These are phyloP conservation scores for Chalciporus piperatus DNA, from an alignment of 768 basidiomycete species.

Conservation along the genomic window DNA sequence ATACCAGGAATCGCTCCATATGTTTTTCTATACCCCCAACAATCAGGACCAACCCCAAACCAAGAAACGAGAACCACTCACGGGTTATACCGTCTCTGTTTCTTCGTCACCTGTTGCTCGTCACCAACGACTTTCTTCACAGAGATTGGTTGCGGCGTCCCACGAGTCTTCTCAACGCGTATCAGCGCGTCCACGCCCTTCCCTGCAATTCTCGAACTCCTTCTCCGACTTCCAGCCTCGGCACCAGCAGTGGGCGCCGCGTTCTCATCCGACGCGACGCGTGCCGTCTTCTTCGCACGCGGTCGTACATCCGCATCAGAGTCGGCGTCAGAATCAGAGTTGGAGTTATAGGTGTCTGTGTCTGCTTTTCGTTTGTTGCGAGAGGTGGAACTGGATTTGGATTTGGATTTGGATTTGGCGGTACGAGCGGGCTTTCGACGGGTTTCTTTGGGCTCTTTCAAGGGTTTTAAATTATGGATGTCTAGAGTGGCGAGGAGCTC, in stretches of 20 bases:
- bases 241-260: background rate
- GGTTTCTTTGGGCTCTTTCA: conserved; percentile 46
- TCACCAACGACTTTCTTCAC: conserved; percentile 35
- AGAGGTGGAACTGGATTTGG: background rate
- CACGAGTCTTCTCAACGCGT: conserved; percentile 36
- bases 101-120: conserved; percentile 32
- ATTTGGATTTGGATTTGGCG: conserved; percentile 1
- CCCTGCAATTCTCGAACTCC: conserved; percentile 65
- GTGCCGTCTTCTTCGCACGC: conserved; percentile 8
- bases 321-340: background rate
- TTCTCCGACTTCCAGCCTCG: conserved; percentile 38
- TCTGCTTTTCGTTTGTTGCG: conserved; percentile 43
- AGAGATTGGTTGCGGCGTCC: conserved; percentile 37
- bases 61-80: conserved; percentile 9
- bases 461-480: conserved; percentile 39
- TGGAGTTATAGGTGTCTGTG: conserved; percentile 20
- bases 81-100: conserved; percentile 34
- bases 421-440: conserved; percentile 17
- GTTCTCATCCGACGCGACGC: conserved; percentile 21
- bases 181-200: conserved; percentile 49
- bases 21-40: conserved; percentile 50
- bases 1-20: conserved; percentile 82
- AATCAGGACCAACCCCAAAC: conserved; percentile 19
- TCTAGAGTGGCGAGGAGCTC: conserved; percentile 41
- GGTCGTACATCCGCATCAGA: conserved; percentile 29